phyloP scores from a whole-genome alignment of 2,329 filamentous ascomycete genomes.

The Fusarium drepaniforme region DNA sequence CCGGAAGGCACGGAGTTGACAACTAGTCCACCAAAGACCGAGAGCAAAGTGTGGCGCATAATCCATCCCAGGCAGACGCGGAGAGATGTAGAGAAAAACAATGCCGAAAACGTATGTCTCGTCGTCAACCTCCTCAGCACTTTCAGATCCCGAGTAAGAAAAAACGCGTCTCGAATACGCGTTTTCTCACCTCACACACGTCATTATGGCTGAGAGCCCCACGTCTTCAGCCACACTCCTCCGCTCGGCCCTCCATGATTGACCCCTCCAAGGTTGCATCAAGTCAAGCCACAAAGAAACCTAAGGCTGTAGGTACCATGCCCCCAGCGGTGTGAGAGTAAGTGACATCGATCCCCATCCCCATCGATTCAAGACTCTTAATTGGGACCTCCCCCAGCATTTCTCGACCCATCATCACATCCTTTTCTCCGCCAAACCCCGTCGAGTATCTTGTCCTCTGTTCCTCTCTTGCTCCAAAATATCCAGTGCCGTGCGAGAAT shows the following conservation, averaged over 20 bases:
- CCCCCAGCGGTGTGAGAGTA: conserved; percentile 38
- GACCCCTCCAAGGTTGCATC: conserved; percentile 26
- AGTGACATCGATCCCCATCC: conserved; percentile 29
- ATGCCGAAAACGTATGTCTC: neutral
- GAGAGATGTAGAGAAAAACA: neutral
- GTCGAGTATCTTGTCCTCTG: conserved; percentile 3
- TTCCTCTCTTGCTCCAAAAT: neutral
- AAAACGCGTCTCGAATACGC: conserved; percentile 32
- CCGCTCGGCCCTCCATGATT: neutral
- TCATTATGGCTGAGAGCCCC: conserved; percentile 25
- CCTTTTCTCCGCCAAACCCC: conserved; percentile 11
- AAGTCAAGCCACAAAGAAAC: neutral
- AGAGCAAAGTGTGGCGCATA: conserved; percentile 14
- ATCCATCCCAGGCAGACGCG: neutral
- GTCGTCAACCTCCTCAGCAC: neutral
- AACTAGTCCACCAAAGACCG: neutral
- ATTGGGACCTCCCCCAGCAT: conserved; percentile 37
- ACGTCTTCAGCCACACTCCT: conserved; percentile 32
- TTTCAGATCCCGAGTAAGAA: neutral
- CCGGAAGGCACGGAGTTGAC: conserved; percentile 32
- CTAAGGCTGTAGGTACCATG: neutral
- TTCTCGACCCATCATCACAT: conserved; percentile 41
- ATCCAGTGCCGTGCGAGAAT: neutral
- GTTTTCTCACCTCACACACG: conserved; percentile 30
- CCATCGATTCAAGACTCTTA: conserved; percentile 16